Conservation (phyloP, 148 eudicot species). For the Rhododendron ferrugineum region DNA sequence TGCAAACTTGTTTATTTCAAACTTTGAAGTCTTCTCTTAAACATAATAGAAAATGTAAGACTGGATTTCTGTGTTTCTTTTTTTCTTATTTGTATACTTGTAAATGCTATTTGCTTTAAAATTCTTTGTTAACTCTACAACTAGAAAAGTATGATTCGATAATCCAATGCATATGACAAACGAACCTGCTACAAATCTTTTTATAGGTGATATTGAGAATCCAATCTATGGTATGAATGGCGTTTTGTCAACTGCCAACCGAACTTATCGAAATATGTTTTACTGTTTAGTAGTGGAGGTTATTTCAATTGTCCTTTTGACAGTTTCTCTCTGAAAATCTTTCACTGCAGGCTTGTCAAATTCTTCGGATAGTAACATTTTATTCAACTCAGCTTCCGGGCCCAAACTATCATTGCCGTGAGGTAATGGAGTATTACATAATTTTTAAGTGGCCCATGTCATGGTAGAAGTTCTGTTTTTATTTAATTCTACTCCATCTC, state of each 20-base stretch:
- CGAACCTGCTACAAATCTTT: not conserved
- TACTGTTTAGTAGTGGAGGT: not conserved
- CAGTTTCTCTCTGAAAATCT: not conserved
- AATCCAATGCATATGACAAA: not conserved
- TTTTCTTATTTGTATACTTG: not conserved
- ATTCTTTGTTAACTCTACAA: not conserved
- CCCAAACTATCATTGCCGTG: conserved; percentile 96
- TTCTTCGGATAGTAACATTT: conserved; percentile 78
- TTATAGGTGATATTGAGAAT: not conserved
- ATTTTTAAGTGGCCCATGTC: not conserved
- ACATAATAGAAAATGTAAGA: not conserved
- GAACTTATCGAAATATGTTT: not conserved
- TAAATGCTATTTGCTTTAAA: not conserved
- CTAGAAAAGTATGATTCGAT: not conserved
- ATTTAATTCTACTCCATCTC: not conserved
- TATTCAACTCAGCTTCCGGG: conserved; percentile 97
- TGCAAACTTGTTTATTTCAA: not conserved
- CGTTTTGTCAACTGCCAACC: not conserved
- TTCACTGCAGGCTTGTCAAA: conserved; percentile 65
- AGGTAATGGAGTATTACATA: conserved; percentile 38
- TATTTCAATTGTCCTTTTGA: not conserved
- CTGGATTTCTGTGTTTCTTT: not conserved
- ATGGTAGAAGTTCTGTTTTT: not conserved
- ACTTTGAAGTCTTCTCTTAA: not conserved
- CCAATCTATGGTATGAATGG: not conserved